Conservation (phyloP, 148 eudicot genomes). For the Camellia lanceoleosa region DNA sequence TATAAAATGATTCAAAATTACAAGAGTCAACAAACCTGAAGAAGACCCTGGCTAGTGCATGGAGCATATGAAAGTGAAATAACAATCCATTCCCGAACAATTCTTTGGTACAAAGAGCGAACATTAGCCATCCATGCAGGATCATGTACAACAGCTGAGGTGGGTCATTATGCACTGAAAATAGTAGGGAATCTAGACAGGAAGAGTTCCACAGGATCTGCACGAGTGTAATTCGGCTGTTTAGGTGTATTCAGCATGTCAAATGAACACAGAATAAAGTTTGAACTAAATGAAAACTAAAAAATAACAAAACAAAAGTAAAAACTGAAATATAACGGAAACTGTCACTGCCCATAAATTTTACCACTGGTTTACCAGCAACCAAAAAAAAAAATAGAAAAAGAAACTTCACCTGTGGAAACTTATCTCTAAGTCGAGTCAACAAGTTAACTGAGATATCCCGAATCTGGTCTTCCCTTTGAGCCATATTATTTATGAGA, state of each 20-base stretch:
- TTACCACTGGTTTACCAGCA: background rate
- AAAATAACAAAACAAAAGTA: background rate
- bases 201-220: constrained; percentile 95
- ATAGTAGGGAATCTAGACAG: constrained; percentile 81
- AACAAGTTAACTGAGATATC: constrained; percentile 74
- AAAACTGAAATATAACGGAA: background rate
- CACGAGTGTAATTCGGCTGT: constrained; percentile 18
- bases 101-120: constrained; percentile 81
- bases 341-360: background rate
- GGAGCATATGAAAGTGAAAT: constrained; percentile 97
- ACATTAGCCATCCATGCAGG: constrained; percentile 83
- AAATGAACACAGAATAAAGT: constrained; percentile 6
- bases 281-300: constrained; percentile 2
- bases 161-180: constrained; percentile 76
- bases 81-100: constrained; percentile 91
- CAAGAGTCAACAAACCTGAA: constrained; percentile 63
- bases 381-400: background rate
- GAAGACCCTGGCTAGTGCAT: constrained; percentile 97
- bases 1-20: background rate
- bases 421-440: constrained; percentile 76
- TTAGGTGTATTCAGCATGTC: constrained; percentile 5
- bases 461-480: constrained; percentile 90
- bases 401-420: constrained; percentile 72
- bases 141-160: constrained; percentile 78
- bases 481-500: constrained; percentile 87